Evolutionary conservation across 2,329 filamentous ascomycete species (phyloP).

Genomic region (Pestalotiopsis sp.): DNA sequence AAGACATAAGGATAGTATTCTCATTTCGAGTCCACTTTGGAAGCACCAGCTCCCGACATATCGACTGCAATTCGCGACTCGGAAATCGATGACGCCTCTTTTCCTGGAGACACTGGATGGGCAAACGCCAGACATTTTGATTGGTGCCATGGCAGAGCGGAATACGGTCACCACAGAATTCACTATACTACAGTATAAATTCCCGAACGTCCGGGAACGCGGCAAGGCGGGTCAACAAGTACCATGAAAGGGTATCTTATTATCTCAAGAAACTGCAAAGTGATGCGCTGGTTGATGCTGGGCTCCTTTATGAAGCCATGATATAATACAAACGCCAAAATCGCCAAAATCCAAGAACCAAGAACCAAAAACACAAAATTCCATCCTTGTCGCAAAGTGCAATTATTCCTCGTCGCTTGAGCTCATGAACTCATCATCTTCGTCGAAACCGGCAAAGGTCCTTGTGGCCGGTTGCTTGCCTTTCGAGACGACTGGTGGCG

Average conservation of each 20-base stretch:
- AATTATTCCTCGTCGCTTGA: conserved; percentile 57
- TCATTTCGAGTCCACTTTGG: too few relatives aligned
- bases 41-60: too few relatives aligned
- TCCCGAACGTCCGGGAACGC: background rate
- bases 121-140: background rate
- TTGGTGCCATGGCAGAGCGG: background rate
- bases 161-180: background rate
- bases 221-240: background rate
- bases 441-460: conserved; percentile 74
- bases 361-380: background rate
- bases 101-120: background rate
- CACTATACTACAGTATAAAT: background rate
- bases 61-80: background rate
- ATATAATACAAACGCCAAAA: background rate
- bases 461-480: conserved; percentile 40
- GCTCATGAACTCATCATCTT: conserved; percentile 75
- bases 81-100: background rate
- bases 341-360: background rate
- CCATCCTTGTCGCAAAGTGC: background rate
- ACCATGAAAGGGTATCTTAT: background rate
- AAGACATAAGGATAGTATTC: background rate
- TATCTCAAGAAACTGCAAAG: background rate
- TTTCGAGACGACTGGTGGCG: conserved; percentile 41
- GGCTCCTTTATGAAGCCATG: background rate
- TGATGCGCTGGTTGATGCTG: background rate